phyloP scores from a whole-genome alignment of 768 basidiomycete genomes.

The Panaeolus papilionaceus region DNA sequence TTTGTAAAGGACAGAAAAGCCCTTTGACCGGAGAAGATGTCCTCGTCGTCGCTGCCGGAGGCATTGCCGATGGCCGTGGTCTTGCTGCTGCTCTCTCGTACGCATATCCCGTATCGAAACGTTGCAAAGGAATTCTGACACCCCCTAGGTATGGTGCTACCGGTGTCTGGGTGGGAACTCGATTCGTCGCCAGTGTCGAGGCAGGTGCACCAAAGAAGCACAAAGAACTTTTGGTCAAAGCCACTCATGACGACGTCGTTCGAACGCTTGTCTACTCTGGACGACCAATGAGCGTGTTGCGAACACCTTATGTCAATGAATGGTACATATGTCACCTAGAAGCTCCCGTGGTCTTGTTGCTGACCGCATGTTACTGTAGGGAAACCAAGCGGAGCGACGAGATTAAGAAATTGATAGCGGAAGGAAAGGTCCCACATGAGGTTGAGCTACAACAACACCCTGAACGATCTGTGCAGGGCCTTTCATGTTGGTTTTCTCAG shows the following conservation, averaged over 20 bases:
- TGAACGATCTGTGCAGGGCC: constrained; percentile 64
- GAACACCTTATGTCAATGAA: constrained; percentile 77
- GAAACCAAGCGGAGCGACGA: constrained; percentile 67
- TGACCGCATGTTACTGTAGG: constrained; percentile 39
- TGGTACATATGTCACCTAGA: constrained; percentile 52
- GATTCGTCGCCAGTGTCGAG: constrained; percentile 84
- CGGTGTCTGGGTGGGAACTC: constrained; percentile 89
- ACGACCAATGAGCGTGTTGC: constrained; percentile 82
- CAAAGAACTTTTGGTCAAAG: constrained; percentile 69
- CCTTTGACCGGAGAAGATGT: constrained; percentile 81
- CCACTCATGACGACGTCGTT: constrained; percentile 77
- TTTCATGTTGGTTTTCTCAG: constrained; percentile 54
- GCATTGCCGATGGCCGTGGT: constrained; percentile 83
- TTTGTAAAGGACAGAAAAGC: constrained; percentile 71
- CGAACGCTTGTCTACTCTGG: constrained; percentile 80
- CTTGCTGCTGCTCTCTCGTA: constrained; percentile 78
- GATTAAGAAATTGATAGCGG: constrained; percentile 58
- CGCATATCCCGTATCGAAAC: constrained; percentile 22
- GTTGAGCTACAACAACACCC: constrained; percentile 74
- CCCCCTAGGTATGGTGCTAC: constrained; percentile 73
- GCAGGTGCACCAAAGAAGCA: constrained; percentile 80
- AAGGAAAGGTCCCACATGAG: constrained; percentile 80
- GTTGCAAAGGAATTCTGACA: neutral
- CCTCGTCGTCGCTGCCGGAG: constrained; percentile 84
- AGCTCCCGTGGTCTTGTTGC: neutral